Base-by-base conservation (phyloP, 768 basidiomycete genomes). In the Termitomyces sp. region DNA sequence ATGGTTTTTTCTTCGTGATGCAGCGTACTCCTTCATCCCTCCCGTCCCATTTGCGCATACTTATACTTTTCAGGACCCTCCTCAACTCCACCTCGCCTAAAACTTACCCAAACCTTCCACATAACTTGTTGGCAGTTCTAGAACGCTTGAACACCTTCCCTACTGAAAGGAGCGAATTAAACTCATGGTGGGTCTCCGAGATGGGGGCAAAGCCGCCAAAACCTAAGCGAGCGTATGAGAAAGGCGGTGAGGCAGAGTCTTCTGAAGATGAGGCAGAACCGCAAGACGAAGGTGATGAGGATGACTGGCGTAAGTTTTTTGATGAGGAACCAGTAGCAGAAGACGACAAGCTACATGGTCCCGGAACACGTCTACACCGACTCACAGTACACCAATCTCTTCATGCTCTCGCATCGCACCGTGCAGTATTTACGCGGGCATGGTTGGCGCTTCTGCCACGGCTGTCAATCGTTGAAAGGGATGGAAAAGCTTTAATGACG, bases 1-100 rank as follows among this genome's bases (percentile, higher is more conserved):
- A 57, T 95, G 89, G 89, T 91, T 89, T 73, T 94, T 93, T 74
- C 78, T 96, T 35, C 80, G 87, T 43, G 89, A 94, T 64, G 77
- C 88, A 54, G 81, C 77, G 91, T 89, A 69, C 57, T 81, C 73
- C 6, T 49, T 28, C 48, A 15, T 15, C 47, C 55, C 40, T 42
- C 21, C 14, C 15, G 21, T n/a, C 31, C 21, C 30, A 44, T 53
- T 6, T 42, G n/a, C 23, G 50, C 54, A 14, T 30, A 46, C 12
- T 51, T 28, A 38, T 60, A 37, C 58, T 44, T 23, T 57, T 9
- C 55, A 73, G 73, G 26, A 68, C 70, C 45, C 55, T 73, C 56
- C 58, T 77, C 38, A 64, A 70, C 44, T 64, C 69, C 33, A 60
- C 68, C 44, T 54, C 70, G 12, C 48, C 63, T 57, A 67, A 64